A percentile compares a stretch with the other conserved stretches of the same genome.
Evolutionary conservation across 768 basidiomycete genomes (phyloP).

Genomic region (Boletus speciosus): DNA sequence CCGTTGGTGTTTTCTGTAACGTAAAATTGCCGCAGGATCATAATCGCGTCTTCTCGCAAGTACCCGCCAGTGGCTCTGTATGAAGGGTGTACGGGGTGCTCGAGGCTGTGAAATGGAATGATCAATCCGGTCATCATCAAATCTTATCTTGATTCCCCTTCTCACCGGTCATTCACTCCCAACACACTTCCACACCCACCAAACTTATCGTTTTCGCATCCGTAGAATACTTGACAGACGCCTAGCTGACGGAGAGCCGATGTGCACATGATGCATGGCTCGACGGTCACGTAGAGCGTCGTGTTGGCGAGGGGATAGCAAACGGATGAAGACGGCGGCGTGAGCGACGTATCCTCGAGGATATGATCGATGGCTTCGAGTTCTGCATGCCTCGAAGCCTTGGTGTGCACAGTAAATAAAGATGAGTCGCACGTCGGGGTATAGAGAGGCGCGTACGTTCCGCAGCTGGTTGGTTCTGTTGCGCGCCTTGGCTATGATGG

Average conservation of each 20-base stretch:
- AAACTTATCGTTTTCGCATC: conserved; percentile 93
- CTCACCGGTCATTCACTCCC: conserved; percentile 75
- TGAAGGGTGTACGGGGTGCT: conserved; percentile 68
- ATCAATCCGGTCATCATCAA: not conserved
- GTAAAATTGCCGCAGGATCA: conserved; percentile 84
- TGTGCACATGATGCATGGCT: conserved; percentile 99
- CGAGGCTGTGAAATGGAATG: conserved; percentile 42
- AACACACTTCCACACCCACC: conserved; percentile 96
- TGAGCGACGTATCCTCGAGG: conserved; percentile 57
- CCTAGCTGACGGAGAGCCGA: conserved; percentile 93
- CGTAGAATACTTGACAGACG: conserved; percentile 86
- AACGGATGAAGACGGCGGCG: conserved; percentile 37
- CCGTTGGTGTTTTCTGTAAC: conserved; percentile 92
- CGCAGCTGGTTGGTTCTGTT: conserved; percentile 93
- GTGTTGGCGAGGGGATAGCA: conserved; percentile 71
- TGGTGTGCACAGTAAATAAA: conserved; percentile 29
- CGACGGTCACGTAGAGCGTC: conserved; percentile 94
- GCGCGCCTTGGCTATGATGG: conserved; percentile 78
- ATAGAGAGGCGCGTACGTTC: conserved; percentile 56
- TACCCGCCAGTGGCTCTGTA: conserved; percentile 78
- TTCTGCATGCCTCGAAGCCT: conserved; percentile 98
- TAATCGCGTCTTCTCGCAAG: conserved; percentile 78
- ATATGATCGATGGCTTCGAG: conserved; percentile 94
- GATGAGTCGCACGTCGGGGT: not conserved
- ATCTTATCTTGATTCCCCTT: conserved; percentile 3